Evolutionary conservation across 495 filamentous ascomycete species (phyloP), one percentile per base, ranked within the genome.

Genomic region (Penicillium canescens): DNA sequence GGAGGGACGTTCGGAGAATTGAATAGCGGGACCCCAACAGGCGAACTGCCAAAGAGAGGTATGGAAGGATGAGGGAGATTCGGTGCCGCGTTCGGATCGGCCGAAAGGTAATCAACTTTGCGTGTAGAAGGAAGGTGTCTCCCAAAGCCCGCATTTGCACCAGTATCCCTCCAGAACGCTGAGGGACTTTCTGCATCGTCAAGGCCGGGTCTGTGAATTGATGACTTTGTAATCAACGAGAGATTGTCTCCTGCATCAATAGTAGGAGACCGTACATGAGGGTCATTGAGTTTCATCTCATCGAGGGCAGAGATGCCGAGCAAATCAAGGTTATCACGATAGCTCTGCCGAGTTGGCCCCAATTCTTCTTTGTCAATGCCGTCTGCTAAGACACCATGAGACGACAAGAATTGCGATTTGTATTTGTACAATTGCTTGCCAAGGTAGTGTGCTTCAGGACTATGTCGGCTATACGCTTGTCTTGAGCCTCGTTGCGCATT

Each of bases 281-380:
- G 31, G 6, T 63, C 64, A 10, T 58, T 51, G n/a, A 74, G 36
- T 21, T 70, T 69, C 38, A 73, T 43, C 1, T 67, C 67, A 44
- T 75, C 70, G 34, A 78, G 46, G 2, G 71, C 73, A 20, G 69
- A 61, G 9, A 68, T 54, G 0, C 69, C 74, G 14, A 79, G 63
- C 11, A 69, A 38, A 38, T 79, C 74, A 6, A 79, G 66, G 20
- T 70, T 72, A 36, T 76, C 72, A 2, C 74, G 73, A 46, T 78
- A 79, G 31, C 61, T 68, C 33, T 78, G 72, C 39, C 74, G 63
- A 13, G 66, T 71, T n/a, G 60, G 44, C 2, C 60, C 60, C 52
- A 63, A 52, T 20, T 73, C 63, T 36, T 79, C 74, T 18, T 57
- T 66, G 26, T 77, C 68, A 24, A 72, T 57, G 2, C 72, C 74